These are phyloP conservation scores for Antrodiella citrinella DNA, from an alignment of 768 basidiomycete genomes.

Conservation along the genomic window DNA sequence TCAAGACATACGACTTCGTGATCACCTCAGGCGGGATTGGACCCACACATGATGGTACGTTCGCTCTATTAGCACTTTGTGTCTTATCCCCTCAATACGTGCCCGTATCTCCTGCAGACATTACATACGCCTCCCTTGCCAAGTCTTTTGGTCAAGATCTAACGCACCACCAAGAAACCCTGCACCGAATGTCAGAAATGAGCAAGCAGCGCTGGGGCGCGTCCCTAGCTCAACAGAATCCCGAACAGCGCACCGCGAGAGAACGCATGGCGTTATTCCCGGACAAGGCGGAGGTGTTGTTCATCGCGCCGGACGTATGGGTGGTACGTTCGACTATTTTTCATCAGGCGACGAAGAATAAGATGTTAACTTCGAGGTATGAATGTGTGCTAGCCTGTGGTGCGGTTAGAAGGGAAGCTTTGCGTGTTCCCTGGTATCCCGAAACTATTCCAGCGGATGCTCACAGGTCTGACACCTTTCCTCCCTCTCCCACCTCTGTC, in stretches of 20 bases:
- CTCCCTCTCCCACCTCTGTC: constrained; percentile 70
- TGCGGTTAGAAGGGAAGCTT: constrained; percentile 76
- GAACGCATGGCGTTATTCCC: constrained; percentile 91
- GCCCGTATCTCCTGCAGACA: constrained; percentile 39
- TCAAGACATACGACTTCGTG: constrained; percentile 79
- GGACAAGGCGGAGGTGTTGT: constrained; percentile 66
- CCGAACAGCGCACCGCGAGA: constrained; percentile 69
- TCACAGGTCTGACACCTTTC: constrained; percentile 63
- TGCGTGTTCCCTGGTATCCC: constrained; percentile 94
- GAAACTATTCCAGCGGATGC: constrained; percentile 71
- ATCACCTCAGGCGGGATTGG: constrained; percentile 90
- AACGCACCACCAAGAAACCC: constrained; percentile 69
- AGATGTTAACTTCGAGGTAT: no score
- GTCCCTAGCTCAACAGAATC: constrained; percentile 53
- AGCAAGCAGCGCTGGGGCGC: constrained; percentile 41
- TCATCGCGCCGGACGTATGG: constrained; percentile 76
- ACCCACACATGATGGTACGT: constrained; percentile 79
- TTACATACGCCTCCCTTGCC: constrained; percentile 83
- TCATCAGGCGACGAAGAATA: not conserved
- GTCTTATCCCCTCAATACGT: not conserved
- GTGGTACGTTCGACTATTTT: constrained; percentile 45
- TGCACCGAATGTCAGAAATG: constrained; percentile 61
- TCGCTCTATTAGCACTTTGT: no score
- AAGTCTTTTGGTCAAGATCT: constrained; percentile 73
- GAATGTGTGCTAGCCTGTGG: constrained; percentile 55